phyloP scores from a whole-genome alignment of 148 eudicot genomes.

The Diospyros kaki region DNA sequence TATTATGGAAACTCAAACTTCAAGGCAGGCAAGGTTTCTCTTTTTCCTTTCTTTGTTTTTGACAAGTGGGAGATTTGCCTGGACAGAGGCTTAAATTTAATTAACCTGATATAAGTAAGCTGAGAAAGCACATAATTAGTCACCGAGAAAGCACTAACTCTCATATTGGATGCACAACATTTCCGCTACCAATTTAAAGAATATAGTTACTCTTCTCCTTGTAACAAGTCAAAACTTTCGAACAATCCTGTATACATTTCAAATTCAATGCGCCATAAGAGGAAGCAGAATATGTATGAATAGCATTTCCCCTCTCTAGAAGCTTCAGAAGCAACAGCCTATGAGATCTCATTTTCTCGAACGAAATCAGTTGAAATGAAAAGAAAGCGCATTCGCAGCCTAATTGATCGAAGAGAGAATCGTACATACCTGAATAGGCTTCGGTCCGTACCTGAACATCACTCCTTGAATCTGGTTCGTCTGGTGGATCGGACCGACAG shows the following conservation, averaged over 20 bases:
- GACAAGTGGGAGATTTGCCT: not conserved
- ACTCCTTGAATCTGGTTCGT: slow-evolving; percentile 80
- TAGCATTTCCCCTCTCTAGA: too few species aligned
- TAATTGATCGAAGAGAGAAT: too few species aligned
- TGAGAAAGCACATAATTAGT: too few species aligned
- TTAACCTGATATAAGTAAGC: not conserved
- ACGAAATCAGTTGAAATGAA: not conserved
- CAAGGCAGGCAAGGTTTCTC: not conserved
- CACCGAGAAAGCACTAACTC: too few species aligned
- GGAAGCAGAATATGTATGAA: too few species aligned
- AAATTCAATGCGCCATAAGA: too few species aligned
- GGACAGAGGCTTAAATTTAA: not conserved
- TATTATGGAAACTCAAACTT: not conserved
- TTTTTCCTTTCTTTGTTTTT: not conserved
- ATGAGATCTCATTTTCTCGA: not conserved
- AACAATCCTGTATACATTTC: too few species aligned
- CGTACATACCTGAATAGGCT: slow-evolving; percentile 60
- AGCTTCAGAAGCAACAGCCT: not conserved
- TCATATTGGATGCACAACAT: too few species aligned
- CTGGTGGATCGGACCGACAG: slow-evolving; percentile 41
- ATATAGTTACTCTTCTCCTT: too few species aligned
- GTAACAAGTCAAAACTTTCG: too few species aligned
- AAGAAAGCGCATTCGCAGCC: too few species aligned
- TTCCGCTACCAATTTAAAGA: too few species aligned
- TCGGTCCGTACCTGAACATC: slow-evolving; percentile 86